Evolutionary conservation across 345 rosid species (phyloP), one percentile per base, ranked within the genome.

Genomic region (Litchi chinensis): DNA sequence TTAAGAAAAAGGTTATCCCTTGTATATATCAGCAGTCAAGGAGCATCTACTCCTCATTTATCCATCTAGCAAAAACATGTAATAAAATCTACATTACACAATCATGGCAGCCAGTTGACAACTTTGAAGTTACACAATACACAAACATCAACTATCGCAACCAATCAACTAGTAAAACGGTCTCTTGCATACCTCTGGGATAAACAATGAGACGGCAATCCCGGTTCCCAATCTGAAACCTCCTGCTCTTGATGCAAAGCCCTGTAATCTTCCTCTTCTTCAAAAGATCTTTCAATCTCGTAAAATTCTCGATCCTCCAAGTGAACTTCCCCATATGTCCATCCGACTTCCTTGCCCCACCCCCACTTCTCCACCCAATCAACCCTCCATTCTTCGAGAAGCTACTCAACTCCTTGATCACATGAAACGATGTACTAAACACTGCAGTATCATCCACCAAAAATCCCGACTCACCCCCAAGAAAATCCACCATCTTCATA

Each of bases 211-310:
- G 99, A 65, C 98, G 98, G 66, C 98, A 96, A 84, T 96, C 99
- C 64, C 98, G 88, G 81, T 92, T 96, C 57, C 99, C 99, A 81
- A 96, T 94, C 86, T 96, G 99, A 90, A 96, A 96, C 90, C 98
- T 88, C 88, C 91, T 87, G 86, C 99, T 96, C 81, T 94, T 96
- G 83, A 94, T 94, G 90, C 98, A 96, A 43, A 96, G 93, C 73
- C 98, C 99, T 0, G 97, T 96, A 80, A 94, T 96, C 87, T 96
- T 96, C 88, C 97, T 91, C 91, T 96, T 96, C 89, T 96, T 96
- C 77, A 96, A 75, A 71, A 96, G 90, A 91, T 94, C 99, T 82
- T 96, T 96, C 85, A 96, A 82, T 84, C 88, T 94, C 0, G 97
- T 93, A 75, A 96, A 96, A 85, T 94, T 94, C 43, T 96, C 99